A percentile compares a stretch with the other conserved stretches of the same genome.
phyloP scores from a whole-genome alignment of 768 basidiomycete species.

The Udeniomyces megalosporus region DNA sequence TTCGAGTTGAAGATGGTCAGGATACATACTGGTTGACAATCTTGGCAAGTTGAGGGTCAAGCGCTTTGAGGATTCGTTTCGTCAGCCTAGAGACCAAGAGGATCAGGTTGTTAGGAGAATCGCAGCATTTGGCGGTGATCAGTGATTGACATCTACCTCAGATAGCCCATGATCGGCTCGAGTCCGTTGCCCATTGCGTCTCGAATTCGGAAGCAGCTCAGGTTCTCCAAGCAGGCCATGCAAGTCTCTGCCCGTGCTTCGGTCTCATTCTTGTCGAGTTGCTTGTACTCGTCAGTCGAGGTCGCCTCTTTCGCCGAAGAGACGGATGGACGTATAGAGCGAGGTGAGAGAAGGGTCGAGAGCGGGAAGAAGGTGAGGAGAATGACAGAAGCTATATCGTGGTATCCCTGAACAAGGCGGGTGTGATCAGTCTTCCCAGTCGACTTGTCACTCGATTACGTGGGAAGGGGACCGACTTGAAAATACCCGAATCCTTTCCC shows the following conservation, averaged over 20 bases:
- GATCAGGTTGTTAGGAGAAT: too few species aligned
- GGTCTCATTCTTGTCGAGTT: not conserved
- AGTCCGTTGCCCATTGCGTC: conserved; percentile 78
- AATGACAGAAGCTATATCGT: conserved; percentile 76
- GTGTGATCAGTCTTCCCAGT: not conserved
- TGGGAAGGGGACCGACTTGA: conserved; percentile 37
- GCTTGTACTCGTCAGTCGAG: not conserved
- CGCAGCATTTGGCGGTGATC: not conserved
- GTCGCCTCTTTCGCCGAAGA: not conserved
- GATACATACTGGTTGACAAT: conserved; percentile 47
- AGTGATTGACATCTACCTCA: conserved; percentile 37
- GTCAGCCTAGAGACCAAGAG: conserved; percentile 42
- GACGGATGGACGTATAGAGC: not conserved
- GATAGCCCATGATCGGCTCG: conserved; percentile 65
- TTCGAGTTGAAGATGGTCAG: not conserved
- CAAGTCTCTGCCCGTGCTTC: conserved; percentile 2
- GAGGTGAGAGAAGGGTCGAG: not conserved
- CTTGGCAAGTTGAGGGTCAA: conserved; percentile 52
- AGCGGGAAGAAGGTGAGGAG: conserved; percentile 27
- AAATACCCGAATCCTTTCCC: conserved; percentile 49
- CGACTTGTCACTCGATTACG: not conserved
- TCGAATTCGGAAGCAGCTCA: conserved; percentile 60
- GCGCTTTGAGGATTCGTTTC: conserved; percentile 52
- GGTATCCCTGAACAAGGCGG: conserved; percentile 49
- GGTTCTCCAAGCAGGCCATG: conserved; percentile 38